phyloP scores from a whole-genome alignment of 2,329 filamentous ascomycete genomes.

The Verticillium nubilum region DNA sequence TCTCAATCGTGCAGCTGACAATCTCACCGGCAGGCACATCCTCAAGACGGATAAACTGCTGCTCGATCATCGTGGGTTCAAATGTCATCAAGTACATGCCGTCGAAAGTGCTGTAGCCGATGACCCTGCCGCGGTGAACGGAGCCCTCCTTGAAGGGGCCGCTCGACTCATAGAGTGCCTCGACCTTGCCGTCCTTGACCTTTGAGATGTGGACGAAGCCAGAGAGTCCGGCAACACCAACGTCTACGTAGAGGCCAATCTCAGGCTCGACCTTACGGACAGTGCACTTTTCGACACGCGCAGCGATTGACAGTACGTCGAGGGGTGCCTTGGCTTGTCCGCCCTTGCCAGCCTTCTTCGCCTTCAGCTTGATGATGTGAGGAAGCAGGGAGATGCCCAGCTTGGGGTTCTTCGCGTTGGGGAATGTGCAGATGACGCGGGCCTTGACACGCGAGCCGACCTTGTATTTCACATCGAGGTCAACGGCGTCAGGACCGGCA shows the following conservation, averaged over 20 bases:
- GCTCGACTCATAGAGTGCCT: constrained; percentile 68
- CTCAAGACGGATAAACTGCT: constrained; percentile 85
- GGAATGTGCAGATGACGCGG: constrained; percentile 83
- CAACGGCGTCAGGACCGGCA: constrained; percentile 59
- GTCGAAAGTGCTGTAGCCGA: constrained; percentile 84
- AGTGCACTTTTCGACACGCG: constrained; percentile 70
- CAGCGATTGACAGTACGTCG: constrained; percentile 62
- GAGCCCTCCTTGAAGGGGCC: constrained; percentile 76
- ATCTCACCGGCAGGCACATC: constrained; percentile 79
- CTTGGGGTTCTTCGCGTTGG: constrained; percentile 71
- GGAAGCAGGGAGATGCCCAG: constrained; percentile 83
- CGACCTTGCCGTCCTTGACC: constrained; percentile 84
- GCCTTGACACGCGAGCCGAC: constrained; percentile 79
- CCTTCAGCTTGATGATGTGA: constrained; percentile 66
- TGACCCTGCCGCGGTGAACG: constrained; percentile 72
- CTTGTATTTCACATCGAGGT: constrained; percentile 75
- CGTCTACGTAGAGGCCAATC: constrained; percentile 74
- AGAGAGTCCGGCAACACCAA: constrained; percentile 58
- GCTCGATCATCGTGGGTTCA: constrained; percentile 74
- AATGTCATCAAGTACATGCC: constrained; percentile 82
- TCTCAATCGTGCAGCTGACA: constrained; percentile 79
- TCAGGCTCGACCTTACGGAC: constrained; percentile 75
- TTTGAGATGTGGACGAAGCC: constrained; percentile 94
- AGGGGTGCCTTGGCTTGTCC: constrained; percentile 42
- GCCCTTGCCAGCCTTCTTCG: constrained; percentile 37